Percentiles rank a stretch among this genome's conserved stretches.
phyloP scores from a whole-genome alignment of 495 filamentous ascomycete genomes.

The Penicillium manginii region DNA sequence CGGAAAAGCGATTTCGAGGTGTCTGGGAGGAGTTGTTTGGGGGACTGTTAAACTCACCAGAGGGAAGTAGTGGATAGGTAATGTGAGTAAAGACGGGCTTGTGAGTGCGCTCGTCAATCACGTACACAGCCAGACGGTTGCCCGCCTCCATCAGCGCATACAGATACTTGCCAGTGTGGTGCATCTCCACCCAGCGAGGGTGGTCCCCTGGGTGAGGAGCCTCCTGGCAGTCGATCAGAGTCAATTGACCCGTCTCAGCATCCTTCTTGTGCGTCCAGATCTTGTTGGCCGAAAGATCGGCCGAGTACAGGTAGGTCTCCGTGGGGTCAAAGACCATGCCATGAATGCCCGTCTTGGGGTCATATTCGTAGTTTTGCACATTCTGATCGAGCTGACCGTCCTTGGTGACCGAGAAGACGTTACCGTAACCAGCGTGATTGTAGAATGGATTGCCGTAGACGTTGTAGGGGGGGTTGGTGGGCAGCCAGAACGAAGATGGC shows the following conservation, averaged over 20 bases:
- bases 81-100: conserved; percentile 82
- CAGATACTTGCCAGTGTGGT: conserved; percentile 73
- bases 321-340: conserved; percentile 87
- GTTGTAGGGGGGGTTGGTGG: conserved; percentile 72
- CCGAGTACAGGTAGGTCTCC: conserved; percentile 84
- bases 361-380: conserved; percentile 80
- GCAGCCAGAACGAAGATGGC: conserved; percentile 86
- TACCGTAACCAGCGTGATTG: conserved; percentile 76
- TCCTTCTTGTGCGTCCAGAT: conserved; percentile 84
- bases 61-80: conserved; percentile 75
- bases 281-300: conserved; percentile 82
- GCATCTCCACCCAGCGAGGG: conserved; percentile 83
- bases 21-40: background rate
- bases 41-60: conserved; percentile 47
- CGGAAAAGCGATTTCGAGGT: conserved; percentile 23
- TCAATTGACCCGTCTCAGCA: conserved; percentile 61
- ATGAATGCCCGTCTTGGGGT: conserved; percentile 75
- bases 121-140: conserved; percentile 77
- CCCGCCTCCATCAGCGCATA: conserved; percentile 87
- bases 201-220: conserved; percentile 74
- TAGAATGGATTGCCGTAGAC: conserved; percentile 91
- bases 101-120: conserved; percentile 74
- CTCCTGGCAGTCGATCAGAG: conserved; percentile 67
- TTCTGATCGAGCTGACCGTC: conserved; percentile 66
- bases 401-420: conserved; percentile 70